Evolutionary conservation across 2,329 filamentous ascomycete species (phyloP).

Genomic region (Sporothrix euskadiensis): DNA sequence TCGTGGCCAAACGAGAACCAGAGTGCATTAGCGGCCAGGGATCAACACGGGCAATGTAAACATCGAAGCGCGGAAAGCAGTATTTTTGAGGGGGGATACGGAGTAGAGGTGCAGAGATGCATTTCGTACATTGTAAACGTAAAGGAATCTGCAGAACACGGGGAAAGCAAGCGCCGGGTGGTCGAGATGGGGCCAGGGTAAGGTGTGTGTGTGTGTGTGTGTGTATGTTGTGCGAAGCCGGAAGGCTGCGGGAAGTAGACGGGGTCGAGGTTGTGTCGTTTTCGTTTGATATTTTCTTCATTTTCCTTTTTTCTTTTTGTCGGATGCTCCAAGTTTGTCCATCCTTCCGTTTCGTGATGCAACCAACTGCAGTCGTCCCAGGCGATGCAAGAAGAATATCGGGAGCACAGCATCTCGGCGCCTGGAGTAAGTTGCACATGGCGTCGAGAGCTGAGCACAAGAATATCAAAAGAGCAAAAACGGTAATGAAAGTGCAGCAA

Average conservation of each 20-base stretch:
- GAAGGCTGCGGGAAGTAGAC: not conserved
- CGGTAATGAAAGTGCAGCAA: not conserved
- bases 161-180: not conserved
- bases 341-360: not conserved
- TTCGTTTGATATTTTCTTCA: not conserved
- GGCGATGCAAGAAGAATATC: not conserved
- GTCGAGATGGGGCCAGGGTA: constrained; percentile 13
- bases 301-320: not conserved
- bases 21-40: not conserved
- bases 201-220: not conserved
- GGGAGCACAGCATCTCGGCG: not conserved
- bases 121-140: not conserved
- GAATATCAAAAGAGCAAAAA: not conserved
- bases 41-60: not conserved
- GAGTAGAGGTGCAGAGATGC: not conserved
- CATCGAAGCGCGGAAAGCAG: not conserved
- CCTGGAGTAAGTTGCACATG: not conserved
- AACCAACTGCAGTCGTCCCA: not conserved
- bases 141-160: not conserved
- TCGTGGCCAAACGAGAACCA: constrained; percentile 6
- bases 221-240: not conserved
- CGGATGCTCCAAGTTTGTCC: not conserved
- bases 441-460: not conserved
- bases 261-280: not conserved
- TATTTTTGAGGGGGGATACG: not conserved